These are phyloP conservation scores for Stenogyne calaminthoides DNA, from an alignment of 305 asterid species.

Conservation along the genomic window DNA sequence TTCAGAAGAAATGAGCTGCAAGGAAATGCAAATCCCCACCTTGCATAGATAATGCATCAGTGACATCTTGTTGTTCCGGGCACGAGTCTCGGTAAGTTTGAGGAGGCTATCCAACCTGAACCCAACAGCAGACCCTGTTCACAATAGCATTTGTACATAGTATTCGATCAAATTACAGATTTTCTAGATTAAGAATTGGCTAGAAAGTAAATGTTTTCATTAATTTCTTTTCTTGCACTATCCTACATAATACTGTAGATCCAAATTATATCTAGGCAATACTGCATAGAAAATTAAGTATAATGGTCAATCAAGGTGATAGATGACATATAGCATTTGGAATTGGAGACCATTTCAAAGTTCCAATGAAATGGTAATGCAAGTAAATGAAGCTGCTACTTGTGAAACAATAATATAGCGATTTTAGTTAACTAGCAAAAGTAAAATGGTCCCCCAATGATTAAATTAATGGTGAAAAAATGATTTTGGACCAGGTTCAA, in stretches of 20 bases:
- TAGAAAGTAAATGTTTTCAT: background rate
- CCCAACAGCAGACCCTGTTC: slow-evolving; percentile 89
- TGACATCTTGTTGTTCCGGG: slow-evolving; percentile 92
- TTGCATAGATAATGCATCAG: slow-evolving; percentile 98
- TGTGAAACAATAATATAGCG: background rate
- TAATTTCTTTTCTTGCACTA: background rate
- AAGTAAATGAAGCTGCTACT: background rate
- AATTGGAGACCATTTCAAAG: background rate
- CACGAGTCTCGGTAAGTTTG: slow-evolving; percentile 95
- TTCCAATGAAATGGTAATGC: background rate
- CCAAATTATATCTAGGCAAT: background rate
- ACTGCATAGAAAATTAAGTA: background rate
- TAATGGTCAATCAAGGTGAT: background rate
- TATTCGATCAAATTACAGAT: background rate
- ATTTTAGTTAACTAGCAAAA: background rate
- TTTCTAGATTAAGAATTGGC: slow-evolving; percentile 1
- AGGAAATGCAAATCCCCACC: slow-evolving; percentile 41
- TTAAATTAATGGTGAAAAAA: background rate
- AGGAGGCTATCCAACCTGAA: slow-evolving; percentile 97
- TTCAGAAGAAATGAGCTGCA: slow-evolving; percentile 27
- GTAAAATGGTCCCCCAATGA: background rate
- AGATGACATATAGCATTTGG: background rate
- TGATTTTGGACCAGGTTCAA: background rate
- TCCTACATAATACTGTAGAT: background rate
- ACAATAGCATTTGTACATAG: slow-evolving; percentile 33